phyloP scores from a whole-genome alignment of 257 asterid species.

The Nicotiana sylvestris region DNA sequence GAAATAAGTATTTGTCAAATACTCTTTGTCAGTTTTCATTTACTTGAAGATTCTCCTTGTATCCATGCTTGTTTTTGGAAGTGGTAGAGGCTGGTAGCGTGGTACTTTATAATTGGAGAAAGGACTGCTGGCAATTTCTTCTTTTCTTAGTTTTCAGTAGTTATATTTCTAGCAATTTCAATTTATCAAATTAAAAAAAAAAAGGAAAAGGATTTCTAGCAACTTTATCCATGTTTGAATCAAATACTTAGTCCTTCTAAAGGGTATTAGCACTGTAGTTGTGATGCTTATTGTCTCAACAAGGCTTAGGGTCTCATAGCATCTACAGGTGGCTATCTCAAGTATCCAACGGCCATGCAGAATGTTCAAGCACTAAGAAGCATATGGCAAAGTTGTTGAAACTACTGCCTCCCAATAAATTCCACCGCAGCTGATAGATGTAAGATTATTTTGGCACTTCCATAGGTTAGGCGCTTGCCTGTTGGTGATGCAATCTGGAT shows the following conservation, averaged over 20 bases:
- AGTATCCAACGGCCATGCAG: neutral
- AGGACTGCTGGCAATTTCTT: neutral
- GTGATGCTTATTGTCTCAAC: neutral
- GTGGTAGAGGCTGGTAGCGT: neutral
- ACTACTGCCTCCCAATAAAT: neutral
- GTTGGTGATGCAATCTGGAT: slow-evolving; percentile 96
- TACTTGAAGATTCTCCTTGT: neutral
- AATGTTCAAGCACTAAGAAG: neutral
- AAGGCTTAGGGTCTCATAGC: neutral
- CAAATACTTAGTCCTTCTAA: neutral
- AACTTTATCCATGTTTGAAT: neutral
- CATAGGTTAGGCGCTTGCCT: slow-evolving; percentile 83
- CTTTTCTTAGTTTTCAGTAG: neutral
- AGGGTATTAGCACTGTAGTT: neutral
- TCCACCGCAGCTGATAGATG: neutral
- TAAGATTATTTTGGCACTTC: slow-evolving; percentile 5
- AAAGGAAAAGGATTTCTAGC: neutral
- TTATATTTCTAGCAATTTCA: neutral
- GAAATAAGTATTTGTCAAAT: neutral
- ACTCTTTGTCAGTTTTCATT: neutral
- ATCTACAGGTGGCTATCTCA: neutral
- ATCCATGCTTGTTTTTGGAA: neutral
- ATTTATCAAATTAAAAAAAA: neutral
- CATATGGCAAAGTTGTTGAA: neutral
- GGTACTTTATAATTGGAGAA: neutral